Percentiles rank a stretch among this genome's conserved stretches.
Conservation (phyloP, 2,329 filamentous ascomycete genomes). For the Claviceps africana region DNA sequence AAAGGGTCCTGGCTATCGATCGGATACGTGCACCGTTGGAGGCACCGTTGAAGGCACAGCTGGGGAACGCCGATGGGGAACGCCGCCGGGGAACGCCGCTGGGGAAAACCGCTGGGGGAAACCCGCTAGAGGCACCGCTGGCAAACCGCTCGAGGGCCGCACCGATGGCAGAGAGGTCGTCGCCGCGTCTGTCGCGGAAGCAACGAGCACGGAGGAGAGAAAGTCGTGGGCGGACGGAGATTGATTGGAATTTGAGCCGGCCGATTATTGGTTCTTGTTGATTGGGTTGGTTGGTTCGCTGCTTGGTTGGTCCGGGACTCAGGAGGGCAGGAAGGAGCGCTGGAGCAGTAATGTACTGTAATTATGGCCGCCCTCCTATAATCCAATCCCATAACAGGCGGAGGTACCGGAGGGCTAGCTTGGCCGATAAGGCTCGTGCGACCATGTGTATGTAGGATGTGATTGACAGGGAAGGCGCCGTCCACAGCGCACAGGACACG, state of each 20-base stretch:
- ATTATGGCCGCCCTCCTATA: background rate
- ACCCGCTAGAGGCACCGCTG: no score
- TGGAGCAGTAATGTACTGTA: background rate
- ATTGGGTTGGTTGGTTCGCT: background rate
- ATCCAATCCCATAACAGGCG: background rate
- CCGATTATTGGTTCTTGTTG: background rate
- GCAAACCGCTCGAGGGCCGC: background rate
- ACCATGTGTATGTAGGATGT: background rate
- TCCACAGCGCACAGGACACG: background rate
- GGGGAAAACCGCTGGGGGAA: no score
- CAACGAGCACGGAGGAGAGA: background rate
- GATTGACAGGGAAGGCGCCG: constrained; percentile 1
- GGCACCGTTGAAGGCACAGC: no score
- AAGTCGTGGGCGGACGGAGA: background rate
- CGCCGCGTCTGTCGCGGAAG: background rate
- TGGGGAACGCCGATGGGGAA: no score
- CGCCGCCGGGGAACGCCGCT: no score
- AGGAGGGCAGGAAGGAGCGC: background rate
- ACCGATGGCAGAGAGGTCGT: background rate
- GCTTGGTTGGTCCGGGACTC: background rate
- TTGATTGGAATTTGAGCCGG: constrained; percentile 1
- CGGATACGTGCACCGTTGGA: background rate
- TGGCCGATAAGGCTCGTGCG: constrained; percentile 1
- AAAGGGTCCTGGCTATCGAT: background rate
- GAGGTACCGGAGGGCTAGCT: background rate